phyloP scores from a whole-genome alignment of 768 basidiomycete genomes.

The Tulasnella sp. region DNA sequence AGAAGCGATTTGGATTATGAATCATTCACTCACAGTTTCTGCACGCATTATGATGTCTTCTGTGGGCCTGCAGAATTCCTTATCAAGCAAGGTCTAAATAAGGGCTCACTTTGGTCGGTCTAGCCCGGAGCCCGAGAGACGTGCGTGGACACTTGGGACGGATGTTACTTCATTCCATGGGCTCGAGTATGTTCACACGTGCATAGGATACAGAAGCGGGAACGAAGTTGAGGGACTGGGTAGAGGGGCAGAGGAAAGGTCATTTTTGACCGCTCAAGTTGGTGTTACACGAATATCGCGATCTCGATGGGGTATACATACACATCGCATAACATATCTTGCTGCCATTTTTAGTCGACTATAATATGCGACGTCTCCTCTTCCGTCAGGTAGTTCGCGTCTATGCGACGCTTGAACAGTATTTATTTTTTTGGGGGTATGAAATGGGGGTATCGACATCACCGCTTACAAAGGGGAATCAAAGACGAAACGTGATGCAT shows the following conservation, averaged over 20 bases:
- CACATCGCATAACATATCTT: not conserved
- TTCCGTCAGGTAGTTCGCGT: not conserved
- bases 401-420: not conserved
- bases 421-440: not conserved
- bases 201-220: constrained; percentile 34
- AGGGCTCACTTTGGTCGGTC: no score
- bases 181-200: constrained; percentile 32
- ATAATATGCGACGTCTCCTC: not conserved
- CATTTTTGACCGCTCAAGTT: not conserved
- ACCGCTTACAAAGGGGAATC: not conserved
- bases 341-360: not conserved
- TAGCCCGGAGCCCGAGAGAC: no score
- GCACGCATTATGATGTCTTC: no score
- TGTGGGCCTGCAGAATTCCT: no score
- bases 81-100: no score
- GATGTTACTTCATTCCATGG: constrained; percentile 47
- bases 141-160: no score
- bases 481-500: not conserved
- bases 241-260: constrained; percentile 40
- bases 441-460: not conserved
- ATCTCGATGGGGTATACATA: not conserved
- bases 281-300: not conserved
- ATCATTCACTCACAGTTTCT: no score
- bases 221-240: constrained; percentile 38
- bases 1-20: no score